Evolutionary conservation across 2,329 filamentous ascomycete species (phyloP).

Genomic region (Sclerotinia trifoliorum): DNA sequence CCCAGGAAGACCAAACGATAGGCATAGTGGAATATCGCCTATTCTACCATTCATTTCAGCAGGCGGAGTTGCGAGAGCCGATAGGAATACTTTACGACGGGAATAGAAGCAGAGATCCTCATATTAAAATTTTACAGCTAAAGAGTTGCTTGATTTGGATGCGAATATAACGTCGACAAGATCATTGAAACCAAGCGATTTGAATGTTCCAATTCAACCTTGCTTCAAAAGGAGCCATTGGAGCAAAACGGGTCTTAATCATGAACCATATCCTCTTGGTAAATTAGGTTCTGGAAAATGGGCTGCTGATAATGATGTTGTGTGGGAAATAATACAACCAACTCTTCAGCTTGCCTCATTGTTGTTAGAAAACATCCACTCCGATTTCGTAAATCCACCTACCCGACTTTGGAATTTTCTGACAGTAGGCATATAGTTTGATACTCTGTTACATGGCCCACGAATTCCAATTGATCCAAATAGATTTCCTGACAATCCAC

Average conservation of each 20-base stretch:
- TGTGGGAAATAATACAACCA: conserved; percentile 7
- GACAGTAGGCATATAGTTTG: neutral
- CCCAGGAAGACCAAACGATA: neutral
- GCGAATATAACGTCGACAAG: conserved; percentile 10
- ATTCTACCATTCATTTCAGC: neutral
- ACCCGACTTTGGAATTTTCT: neutral
- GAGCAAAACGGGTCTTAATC: neutral
- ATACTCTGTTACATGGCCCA: neutral
- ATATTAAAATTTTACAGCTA: conserved; percentile 1
- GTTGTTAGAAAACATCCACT: neutral
- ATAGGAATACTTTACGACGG: neutral
- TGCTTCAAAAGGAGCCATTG: neutral
- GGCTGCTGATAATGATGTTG: neutral
- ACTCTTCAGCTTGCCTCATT: conserved; percentile 4
- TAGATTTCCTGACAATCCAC: neutral
- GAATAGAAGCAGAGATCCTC: neutral
- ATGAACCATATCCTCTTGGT: neutral
- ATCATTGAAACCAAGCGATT: neutral
- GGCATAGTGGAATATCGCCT: conserved; percentile 9
- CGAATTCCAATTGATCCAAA: conserved; percentile 1
- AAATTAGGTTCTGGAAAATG: neutral
- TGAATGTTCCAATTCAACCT: conserved; percentile 1
- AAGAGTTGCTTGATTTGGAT: conserved; percentile 13
- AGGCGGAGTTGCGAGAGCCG: neutral
- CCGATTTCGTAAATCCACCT: neutral